Conservation (phyloP, 805 yeast species). For the Ogataea ganodermae region DNA sequence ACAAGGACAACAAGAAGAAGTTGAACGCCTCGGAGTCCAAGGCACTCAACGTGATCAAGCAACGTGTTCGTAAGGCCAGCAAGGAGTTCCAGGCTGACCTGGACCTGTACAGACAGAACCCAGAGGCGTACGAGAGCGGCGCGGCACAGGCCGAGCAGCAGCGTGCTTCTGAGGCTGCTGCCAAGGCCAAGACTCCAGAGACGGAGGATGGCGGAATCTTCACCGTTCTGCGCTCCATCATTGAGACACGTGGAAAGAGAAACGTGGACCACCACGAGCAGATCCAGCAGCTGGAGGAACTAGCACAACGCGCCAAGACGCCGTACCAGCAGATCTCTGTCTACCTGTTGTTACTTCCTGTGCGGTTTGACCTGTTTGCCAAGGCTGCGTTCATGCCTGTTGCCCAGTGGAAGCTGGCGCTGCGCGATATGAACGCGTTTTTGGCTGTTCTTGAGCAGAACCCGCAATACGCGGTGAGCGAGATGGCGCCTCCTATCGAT, state of each 20-base stretch:
- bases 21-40: conserved; percentile 81
- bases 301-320: conserved; percentile 49
- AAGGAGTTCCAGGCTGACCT: conserved; percentile 68
- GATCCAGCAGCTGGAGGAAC: conserved; percentile 65
- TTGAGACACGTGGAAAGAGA: conserved; percentile 94
- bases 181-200: conserved; percentile 34
- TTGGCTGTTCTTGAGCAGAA: conserved; percentile 70
- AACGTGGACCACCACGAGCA: conserved; percentile 84
- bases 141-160: conserved; percentile 36
- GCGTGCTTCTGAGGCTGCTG: conserved; percentile 40
- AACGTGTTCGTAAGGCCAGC: conserved; percentile 78
- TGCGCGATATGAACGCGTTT: conserved; percentile 60
- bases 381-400: conserved; percentile 72
- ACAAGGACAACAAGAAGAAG: conserved; percentile 61
- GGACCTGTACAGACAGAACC: conserved; percentile 62
- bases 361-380: conserved; percentile 80
- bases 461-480: conserved; percentile 66
- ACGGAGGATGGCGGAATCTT: conserved; percentile 52
- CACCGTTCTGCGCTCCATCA: conserved; percentile 67
- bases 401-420: conserved; percentile 76
- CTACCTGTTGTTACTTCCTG: conserved; percentile 78
- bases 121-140: conserved; percentile 71
- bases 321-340: conserved; percentile 79
- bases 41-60: conserved; percentile 84
- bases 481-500: conserved; percentile 67